Conservation (phyloP, 2,329 filamentous ascomycete genomes). For the Fusarium equiseti region DNA sequence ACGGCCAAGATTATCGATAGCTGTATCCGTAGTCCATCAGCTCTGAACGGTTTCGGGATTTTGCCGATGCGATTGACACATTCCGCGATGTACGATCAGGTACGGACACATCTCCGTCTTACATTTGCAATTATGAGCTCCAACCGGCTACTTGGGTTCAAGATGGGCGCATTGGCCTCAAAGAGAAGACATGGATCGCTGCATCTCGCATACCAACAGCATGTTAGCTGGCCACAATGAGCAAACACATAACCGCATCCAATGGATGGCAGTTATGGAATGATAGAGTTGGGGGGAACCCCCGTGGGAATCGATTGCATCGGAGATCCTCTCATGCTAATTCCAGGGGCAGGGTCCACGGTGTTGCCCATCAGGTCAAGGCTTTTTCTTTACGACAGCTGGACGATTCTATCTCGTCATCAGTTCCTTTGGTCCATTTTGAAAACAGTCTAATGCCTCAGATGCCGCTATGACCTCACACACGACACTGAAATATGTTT, state of each 20-base stretch:
- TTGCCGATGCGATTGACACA: not conserved
- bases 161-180: slow-evolving; percentile 40
- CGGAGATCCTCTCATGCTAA: slow-evolving; percentile 28
- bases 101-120: slow-evolving; percentile 11
- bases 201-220: slow-evolving; percentile 34
- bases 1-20: slow-evolving; percentile 13
- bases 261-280: slow-evolving; percentile 9
- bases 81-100: not conserved
- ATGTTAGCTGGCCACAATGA: slow-evolving; percentile 22
- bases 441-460: slow-evolving; percentile 24
- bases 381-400: slow-evolving; percentile 15
- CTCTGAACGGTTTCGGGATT: not conserved
- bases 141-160: slow-evolving; percentile 41
- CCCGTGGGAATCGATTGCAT: slow-evolving; percentile 19
- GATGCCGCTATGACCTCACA: slow-evolving; percentile 2
- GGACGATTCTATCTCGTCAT: slow-evolving; percentile 20
- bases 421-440: slow-evolving; percentile 16
- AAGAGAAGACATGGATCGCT: slow-evolving; percentile 33
- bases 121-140: slow-evolving; percentile 18
- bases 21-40: not conserved
- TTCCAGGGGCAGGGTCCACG: slow-evolving; percentile 29
- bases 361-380: slow-evolving; percentile 10
- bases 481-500: slow-evolving; percentile 3
- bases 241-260: slow-evolving; percentile 20
- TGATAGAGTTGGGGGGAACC: slow-evolving; percentile 15